Evolutionary conservation across 306 rosid species (phyloP).

Genomic region (Citrullus amarus): DNA sequence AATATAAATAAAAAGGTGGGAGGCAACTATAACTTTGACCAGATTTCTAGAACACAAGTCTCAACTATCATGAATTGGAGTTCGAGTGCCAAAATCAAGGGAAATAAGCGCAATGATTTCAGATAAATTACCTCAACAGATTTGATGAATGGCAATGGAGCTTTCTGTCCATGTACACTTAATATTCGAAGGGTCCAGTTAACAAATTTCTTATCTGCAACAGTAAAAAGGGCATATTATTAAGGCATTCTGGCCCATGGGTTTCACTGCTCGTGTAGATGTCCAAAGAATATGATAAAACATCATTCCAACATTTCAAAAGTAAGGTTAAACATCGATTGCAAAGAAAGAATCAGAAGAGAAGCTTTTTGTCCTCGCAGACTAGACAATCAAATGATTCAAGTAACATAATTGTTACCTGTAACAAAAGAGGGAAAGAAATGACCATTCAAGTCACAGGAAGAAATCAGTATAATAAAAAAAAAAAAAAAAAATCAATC

Average conservation of each 20-base stretch:
- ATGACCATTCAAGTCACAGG: not conserved
- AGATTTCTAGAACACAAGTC: not conserved
- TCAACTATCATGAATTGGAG: not conserved
- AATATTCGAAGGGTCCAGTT: conserved; percentile 87
- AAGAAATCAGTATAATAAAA: not conserved
- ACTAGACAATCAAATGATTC: not conserved
- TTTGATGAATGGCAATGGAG: conserved; percentile 66
- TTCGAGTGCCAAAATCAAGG: not conserved
- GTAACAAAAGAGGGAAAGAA: not conserved
- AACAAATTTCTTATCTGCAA: conserved; percentile 69
- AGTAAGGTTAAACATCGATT: not conserved
- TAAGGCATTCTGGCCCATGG: not conserved
- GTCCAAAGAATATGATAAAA: not conserved
- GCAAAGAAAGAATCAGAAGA: not conserved
- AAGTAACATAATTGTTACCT: not conserved
- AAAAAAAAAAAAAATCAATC: not conserved
- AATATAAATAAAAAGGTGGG: not conserved
- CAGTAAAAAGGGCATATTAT: not conserved
- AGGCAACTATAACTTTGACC: not conserved
- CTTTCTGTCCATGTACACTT: conserved; percentile 70
- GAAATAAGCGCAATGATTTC: conserved; percentile 15
- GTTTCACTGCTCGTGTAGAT: conserved; percentile 14
- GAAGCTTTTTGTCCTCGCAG: not conserved
- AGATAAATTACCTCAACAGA: conserved; percentile 68
- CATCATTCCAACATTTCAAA: not conserved